Conservation (phyloP, 306 rosid genomes). For the peach (Prunus persica) region Prunus_persica_NCBIv2 NC_034014.1:22023501-22024000, state of each 20-base stretch:
- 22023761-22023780: conserved; percentile 17
- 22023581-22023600: conserved; percentile 29
- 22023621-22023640: conserved; percentile 25
- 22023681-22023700: conserved; percentile 22
- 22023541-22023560: conserved; percentile 27
- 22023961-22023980: conserved; percentile 76
- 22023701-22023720: conserved; percentile 41
- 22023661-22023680: conserved; percentile 25
- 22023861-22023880: conserved; percentile 14
- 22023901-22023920: conserved; percentile 24
- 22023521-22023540: conserved; percentile 40
- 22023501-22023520: conserved; percentile 26
- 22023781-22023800: conserved; percentile 13
- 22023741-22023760: conserved; percentile 24
- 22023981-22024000: conserved; percentile 77
- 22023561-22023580: conserved; percentile 18
- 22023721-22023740: conserved; percentile 56
- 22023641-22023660: conserved; percentile 30
- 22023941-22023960: conserved; percentile 74
- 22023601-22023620: conserved; percentile 32
- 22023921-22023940: conserved; percentile 59
- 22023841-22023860: conserved; percentile 18
- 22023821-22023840: conserved; percentile 24
- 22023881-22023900: conserved; percentile 33
- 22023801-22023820: conserved; percentile 28